These are phyloP conservation scores for Arthromyces matolae DNA, from an alignment of 768 basidiomycete genomes.

Conservation along the genomic window DNA sequence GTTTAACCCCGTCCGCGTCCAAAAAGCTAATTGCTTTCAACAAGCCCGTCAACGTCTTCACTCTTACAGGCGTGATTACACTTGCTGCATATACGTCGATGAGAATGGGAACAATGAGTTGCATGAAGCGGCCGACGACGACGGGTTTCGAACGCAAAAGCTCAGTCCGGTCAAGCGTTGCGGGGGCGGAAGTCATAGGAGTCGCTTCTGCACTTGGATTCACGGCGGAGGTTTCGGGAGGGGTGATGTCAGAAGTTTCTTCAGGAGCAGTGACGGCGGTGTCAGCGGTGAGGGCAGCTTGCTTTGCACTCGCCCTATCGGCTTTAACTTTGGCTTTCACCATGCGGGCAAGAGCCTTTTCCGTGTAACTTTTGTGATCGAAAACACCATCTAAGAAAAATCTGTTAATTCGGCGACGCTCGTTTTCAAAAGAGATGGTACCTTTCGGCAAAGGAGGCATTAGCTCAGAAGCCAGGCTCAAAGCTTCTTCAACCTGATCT, in stretches of 20 bases:
- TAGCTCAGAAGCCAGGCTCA: constrained; percentile 85
- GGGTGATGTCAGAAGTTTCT: constrained; percentile 12
- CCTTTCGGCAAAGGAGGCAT: constrained; percentile 93
- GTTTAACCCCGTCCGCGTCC: constrained; percentile 68
- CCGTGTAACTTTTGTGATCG: constrained; percentile 86
- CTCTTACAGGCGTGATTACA: constrained; percentile 80
- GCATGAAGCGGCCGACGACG: constrained; percentile 84
- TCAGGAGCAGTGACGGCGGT: constrained; percentile 27
- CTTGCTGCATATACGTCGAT: constrained; percentile 99
- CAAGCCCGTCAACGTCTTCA: constrained; percentile 84
- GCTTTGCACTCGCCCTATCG: constrained; percentile 68
- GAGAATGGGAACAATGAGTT: constrained; percentile 86
- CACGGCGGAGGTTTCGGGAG: constrained; percentile 34
- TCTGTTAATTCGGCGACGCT: constrained; percentile 7
- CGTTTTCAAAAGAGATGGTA: constrained; percentile 25
- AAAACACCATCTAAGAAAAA: constrained; percentile 93
- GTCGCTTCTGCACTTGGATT: constrained; percentile 37
- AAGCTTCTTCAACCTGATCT: constrained; percentile 93
- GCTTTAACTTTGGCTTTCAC: constrained; percentile 82
- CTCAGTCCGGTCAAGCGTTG: constrained; percentile 59
- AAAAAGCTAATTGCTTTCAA: constrained; percentile 91
- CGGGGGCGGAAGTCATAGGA: constrained; percentile 32
- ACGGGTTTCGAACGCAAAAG: constrained; percentile 68
- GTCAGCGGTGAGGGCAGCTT: constrained; percentile 35
- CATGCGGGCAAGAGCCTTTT: constrained; percentile 75